A percentile compares a stretch with the other conserved stretches of the same genome.
These are phyloP conservation scores for Neospermospora avenae DNA, from an alignment of 2,329 filamentous ascomycete genomes.

Conservation along the genomic window DNA sequence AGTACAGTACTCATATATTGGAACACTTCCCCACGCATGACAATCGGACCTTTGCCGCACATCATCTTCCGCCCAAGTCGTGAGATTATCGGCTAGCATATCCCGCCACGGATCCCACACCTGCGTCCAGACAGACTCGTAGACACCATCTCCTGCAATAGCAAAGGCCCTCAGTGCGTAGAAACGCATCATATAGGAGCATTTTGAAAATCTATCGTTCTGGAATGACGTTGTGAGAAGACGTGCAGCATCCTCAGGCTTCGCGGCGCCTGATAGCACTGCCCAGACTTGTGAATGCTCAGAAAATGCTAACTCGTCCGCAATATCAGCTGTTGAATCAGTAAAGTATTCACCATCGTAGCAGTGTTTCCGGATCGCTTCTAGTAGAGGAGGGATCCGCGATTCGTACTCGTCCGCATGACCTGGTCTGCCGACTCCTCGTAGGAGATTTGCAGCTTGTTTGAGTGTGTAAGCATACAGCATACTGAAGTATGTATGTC, in stretches of 20 bases:
- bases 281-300: conserved; percentile 40
- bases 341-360: conserved; percentile 37
- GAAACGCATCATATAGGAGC: conserved; percentile 41
- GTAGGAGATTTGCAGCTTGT: conserved; percentile 35
- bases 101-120: conserved; percentile 39
- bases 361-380: conserved; percentile 35
- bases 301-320: conserved; percentile 31
- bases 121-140: conserved; percentile 35
- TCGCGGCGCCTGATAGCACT: conserved; percentile 35
- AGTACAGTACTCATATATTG: conserved; percentile 41
- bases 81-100: conserved; percentile 39
- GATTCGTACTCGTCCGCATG: conserved; percentile 33
- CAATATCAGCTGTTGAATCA: conserved; percentile 35
- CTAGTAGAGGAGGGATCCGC: conserved; percentile 27
- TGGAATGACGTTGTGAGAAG: conserved; percentile 34
- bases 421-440: conserved; percentile 35
- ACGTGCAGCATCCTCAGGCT: conserved; percentile 16
- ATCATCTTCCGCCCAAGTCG: conserved; percentile 43
- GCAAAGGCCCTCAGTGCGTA: conserved; percentile 40
- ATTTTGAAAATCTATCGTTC: conserved; percentile 34
- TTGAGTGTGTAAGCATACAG: conserved; percentile 39
- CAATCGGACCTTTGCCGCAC: conserved; percentile 43
- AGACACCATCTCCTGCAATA: conserved; percentile 34
- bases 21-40: conserved; percentile 43
- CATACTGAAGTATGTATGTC: conserved; percentile 41